Base-by-base conservation (phyloP, 129 eudicot genomes). In the Erigeron canadensis region DNA sequence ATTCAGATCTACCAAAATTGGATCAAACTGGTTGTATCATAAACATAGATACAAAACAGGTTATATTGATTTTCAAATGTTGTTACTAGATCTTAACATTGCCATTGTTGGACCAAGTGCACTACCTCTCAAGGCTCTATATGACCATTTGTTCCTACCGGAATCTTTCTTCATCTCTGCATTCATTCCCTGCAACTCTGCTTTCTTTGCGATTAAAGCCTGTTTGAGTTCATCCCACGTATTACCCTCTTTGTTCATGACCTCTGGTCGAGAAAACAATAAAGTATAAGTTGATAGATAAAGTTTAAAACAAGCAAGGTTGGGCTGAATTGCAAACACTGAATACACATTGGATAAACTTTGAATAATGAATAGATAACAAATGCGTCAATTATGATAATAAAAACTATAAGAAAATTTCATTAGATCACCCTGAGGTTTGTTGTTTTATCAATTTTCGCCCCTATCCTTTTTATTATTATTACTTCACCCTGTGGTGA, bases 61-160 rank as follows among this genome's bases (percentile, higher is more conserved):
- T 56, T 42, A 42, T 21, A 18, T 23, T 4, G 41, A 37, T 39
- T 67, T 67, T 83, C 79, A 80, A 67, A 72, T 67, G 67, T 79
- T 69, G 39, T 82, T 82, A 71, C 77, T 79, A 16, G 93, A 83
- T 80, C 97, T 81, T 56, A 86, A 72, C 55, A 75, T 65, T 62
- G 86, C 82, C 87, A 88, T 83, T 59, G 85, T 84, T 40, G 91
- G 88, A 66, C 95, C 97, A 28, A 87, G 76, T 23, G 86, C 91
- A 48, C 88, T 80, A 68, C 95, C 81, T 84, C 87, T 84, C 46
- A 80, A 79, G 57, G 83, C 84, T 83, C 86, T 77, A 50, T 76
- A 80, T 12, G 97, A 85, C 85, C 95, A 86, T 58, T 84, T 40
- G 50, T 77, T 77, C 72, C 77, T 51, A 6, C 75, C 72, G 2